A percentile compares a stretch with the other conserved stretches of the same genome.
Conservation (phyloP, 106 monocot genomes). For the Posidonia australis region DNA sequence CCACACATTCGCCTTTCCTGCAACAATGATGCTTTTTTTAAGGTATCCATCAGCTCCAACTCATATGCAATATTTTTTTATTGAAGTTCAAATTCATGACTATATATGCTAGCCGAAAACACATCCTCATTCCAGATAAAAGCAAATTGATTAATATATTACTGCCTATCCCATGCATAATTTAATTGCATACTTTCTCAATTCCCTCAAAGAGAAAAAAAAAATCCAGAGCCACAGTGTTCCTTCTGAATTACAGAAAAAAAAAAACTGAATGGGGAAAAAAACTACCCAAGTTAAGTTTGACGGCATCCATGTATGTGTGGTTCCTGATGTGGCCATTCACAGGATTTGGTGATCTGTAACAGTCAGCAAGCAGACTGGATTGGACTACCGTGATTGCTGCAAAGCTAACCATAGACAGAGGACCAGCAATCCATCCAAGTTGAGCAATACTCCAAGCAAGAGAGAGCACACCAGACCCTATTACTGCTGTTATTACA, state of each 20-base stretch:
- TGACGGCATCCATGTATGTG: constrained; percentile 27
- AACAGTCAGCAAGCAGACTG: constrained; percentile 55
- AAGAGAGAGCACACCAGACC: constrained; percentile 62
- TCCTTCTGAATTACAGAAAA: neutral
- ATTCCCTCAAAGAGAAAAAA: too few relatives aligned
- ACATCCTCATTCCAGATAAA: too few relatives aligned
- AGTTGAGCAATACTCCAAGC: constrained; percentile 86
- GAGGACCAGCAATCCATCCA: constrained; percentile 66
- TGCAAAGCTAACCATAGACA: constrained; percentile 38
- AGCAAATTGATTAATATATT: too few relatives aligned
- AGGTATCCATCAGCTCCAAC: neutral
- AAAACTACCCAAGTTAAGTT: constrained; percentile 14
- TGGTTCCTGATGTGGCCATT: constrained; percentile 32
- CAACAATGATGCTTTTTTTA: neutral
- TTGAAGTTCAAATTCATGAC: neutral
- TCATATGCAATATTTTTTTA: neutral
- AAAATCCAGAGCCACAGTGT: too few relatives aligned
- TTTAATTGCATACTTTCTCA: too few relatives aligned
- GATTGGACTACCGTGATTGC: constrained; percentile 56
- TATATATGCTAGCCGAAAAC: neutral
- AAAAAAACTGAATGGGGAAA: neutral
- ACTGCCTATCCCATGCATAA: too few relatives aligned
- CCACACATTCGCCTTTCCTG: constrained; percentile 1
- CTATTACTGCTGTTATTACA: constrained; percentile 56
- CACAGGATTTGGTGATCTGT: constrained; percentile 55